phyloP scores from a whole-genome alignment of 1,284 basidiomycete species.

The Naganishia sp. region DNA sequence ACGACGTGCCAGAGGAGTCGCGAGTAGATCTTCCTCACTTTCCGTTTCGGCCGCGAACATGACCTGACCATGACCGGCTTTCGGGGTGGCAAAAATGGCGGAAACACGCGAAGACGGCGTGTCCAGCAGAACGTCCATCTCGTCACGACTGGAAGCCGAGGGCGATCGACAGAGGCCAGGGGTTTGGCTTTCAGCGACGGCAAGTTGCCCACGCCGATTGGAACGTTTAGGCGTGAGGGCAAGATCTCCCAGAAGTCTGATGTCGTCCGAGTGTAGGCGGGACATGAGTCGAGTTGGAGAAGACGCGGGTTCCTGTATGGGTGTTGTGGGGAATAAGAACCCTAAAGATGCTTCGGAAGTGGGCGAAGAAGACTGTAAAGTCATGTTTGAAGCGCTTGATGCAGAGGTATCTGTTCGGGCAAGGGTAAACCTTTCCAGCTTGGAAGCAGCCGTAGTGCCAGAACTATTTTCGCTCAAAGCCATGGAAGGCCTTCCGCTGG shows the following conservation, averaged over 20 bases:
- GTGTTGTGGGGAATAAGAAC: slow-evolving; percentile 17
- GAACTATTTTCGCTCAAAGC: neutral
- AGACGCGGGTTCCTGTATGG: neutral
- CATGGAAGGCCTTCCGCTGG: neutral
- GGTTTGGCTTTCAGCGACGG: neutral
- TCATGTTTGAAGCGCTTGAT: slow-evolving; percentile 1
- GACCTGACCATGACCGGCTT: neutral
- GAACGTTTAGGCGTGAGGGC: slow-evolving; percentile 11
- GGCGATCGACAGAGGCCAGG: slow-evolving; percentile 25
- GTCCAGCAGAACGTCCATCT: slow-evolving; percentile 19
- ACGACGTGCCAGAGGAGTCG: neutral
- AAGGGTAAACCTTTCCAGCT: slow-evolving; percentile 10
- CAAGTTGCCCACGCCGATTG: neutral
- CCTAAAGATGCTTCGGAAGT: slow-evolving; percentile 13
- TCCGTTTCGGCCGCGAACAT: neutral
- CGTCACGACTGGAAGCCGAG: slow-evolving; percentile 26
- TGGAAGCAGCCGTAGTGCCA: neutral
- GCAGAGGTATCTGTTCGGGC: slow-evolving; percentile 14
- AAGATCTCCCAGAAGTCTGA: slow-evolving; percentile 11
- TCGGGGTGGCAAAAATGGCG: slow-evolving; percentile 11
- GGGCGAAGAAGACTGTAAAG: slow-evolving; percentile 2
- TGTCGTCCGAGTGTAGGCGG: slow-evolving; percentile 13
- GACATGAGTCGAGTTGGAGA: slow-evolving; percentile 10
- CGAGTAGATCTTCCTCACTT: slow-evolving; percentile 13
- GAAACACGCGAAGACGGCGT: slow-evolving; percentile 18